phyloP scores from a whole-genome alignment of 75 land plant species.

The Picea sitchensis region DNA sequence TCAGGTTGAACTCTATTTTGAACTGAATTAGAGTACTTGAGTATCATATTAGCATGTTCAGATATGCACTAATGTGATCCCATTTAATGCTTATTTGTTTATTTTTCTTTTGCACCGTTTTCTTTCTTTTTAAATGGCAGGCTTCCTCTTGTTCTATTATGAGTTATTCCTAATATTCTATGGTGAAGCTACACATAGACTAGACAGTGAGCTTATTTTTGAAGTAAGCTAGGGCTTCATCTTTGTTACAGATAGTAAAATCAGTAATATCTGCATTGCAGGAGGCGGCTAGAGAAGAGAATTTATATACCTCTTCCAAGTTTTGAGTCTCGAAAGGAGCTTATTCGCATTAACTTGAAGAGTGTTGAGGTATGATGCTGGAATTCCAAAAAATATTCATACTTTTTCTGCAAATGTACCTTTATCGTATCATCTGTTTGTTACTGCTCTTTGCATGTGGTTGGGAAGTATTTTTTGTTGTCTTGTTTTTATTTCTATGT shows the following conservation, averaged over 20 bases:
- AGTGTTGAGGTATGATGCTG: slow-evolving; percentile 74
- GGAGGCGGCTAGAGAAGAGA: slow-evolving; percentile 93
- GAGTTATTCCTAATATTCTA: neutral
- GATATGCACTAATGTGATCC: neutral
- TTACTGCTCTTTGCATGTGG: neutral
- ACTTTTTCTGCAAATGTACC: neutral
- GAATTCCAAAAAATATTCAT: neutral
- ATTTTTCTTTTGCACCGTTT: neutral
- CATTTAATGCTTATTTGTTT: neutral
- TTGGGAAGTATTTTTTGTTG: neutral
- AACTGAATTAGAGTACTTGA: neutral
- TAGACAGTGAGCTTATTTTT: slow-evolving; percentile 2
- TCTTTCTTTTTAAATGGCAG: neutral
- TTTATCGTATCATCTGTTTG: neutral
- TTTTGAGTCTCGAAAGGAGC: slow-evolving; percentile 87
- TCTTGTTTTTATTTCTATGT: neutral
- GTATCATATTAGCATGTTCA: neutral
- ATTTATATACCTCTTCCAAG: slow-evolving; percentile 96
- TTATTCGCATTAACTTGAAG: slow-evolving; percentile 85
- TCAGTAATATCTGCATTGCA: slow-evolving; percentile 25
- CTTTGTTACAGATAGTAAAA: neutral
- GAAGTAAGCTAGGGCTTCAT: neutral
- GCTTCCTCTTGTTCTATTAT: neutral
- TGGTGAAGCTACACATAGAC: neutral
- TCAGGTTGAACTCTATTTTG: slow-evolving; percentile 53